Conservation (phyloP, 495 filamentous ascomycete genomes). For the Glonium stellatum region DNA sequence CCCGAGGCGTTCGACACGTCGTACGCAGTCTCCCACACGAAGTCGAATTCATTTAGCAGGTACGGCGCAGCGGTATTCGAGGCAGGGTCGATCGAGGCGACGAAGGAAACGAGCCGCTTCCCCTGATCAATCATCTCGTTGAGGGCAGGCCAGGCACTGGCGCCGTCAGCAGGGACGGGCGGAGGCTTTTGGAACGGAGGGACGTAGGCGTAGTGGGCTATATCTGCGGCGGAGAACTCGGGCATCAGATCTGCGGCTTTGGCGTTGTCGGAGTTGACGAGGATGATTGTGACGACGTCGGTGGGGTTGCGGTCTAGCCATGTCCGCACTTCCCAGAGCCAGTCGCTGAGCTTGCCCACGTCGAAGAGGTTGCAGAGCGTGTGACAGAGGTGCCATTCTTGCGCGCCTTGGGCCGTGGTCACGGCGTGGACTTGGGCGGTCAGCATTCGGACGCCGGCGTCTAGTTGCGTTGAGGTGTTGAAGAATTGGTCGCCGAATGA, state of each 20-base stretch:
- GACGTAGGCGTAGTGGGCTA: not conserved
- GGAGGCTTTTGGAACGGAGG: not conserved
- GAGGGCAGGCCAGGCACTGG: not conserved
- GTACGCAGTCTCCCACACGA: not conserved
- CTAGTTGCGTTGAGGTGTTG: not conserved
- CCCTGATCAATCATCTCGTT: not conserved
- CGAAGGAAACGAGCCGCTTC: not conserved
- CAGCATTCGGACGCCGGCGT: not conserved
- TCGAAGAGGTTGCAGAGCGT: not conserved
- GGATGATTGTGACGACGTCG: not conserved
- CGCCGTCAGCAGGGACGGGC: too few relatives aligned
- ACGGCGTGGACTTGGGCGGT: not conserved
- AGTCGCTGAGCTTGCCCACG: not conserved
- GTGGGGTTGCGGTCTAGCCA: not conserved
- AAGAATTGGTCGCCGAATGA: not conserved
- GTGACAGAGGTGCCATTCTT: not conserved
- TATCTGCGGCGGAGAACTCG: not conserved
- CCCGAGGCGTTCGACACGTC: not conserved
- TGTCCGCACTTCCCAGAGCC: not conserved
- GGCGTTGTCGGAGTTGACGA: not conserved
- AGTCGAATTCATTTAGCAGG: not conserved
- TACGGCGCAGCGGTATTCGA: not conserved
- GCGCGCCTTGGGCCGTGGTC: not conserved
- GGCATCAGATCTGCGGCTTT: not conserved
- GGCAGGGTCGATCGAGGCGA: not conserved